A percentile compares a stretch with the other conserved stretches of the same genome.
Conservation (phyloP, 2,329 filamentous ascomycete species). For the Podosphaera fusca region DNA sequence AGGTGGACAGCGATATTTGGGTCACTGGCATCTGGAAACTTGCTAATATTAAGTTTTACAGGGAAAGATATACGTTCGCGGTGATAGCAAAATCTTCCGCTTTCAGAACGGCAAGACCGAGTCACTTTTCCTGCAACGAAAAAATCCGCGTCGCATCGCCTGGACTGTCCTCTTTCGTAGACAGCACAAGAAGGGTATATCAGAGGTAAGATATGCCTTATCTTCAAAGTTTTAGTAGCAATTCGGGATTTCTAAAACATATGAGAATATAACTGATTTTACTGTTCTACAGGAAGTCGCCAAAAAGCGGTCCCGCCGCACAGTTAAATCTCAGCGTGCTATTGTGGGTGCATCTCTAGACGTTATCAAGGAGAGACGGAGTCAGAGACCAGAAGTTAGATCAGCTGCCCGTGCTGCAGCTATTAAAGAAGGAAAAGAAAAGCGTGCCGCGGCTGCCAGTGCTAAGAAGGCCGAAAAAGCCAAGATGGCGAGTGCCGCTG, state of each 20-base stretch:
- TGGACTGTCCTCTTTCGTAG: conserved; percentile 97
- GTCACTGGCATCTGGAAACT: background rate
- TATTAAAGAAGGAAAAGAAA: conserved; percentile 97
- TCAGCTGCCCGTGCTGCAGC: conserved; percentile 69
- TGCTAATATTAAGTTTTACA: conserved; percentile 22
- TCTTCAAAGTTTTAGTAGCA: background rate
- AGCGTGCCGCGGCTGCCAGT: conserved; percentile 70
- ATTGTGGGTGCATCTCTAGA: conserved; percentile 98
- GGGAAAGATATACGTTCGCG: conserved; percentile 99
- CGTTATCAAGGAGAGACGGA: conserved; percentile 97
- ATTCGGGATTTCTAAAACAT: background rate
- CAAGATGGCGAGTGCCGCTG: conserved; percentile 53
- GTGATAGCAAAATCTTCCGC: conserved; percentile 99
- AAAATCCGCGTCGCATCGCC: conserved; percentile 98
- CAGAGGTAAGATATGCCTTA: conserved; percentile 54
- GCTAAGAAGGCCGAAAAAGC: conserved; percentile 99
- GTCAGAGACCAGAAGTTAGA: conserved; percentile 86
- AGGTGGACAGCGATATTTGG: too few species aligned
- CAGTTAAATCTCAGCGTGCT: conserved; percentile 95
- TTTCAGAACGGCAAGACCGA: conserved; percentile 99
- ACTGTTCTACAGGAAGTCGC: conserved; percentile 59
- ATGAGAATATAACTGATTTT: conserved; percentile 4
- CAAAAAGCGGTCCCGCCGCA: conserved; percentile 97
- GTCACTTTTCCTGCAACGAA: conserved; percentile 98
- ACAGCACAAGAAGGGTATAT: conserved; percentile 99